Conservation (phyloP, 1,139 yeast genomes). For the Suhomyces terraborum region DNA sequence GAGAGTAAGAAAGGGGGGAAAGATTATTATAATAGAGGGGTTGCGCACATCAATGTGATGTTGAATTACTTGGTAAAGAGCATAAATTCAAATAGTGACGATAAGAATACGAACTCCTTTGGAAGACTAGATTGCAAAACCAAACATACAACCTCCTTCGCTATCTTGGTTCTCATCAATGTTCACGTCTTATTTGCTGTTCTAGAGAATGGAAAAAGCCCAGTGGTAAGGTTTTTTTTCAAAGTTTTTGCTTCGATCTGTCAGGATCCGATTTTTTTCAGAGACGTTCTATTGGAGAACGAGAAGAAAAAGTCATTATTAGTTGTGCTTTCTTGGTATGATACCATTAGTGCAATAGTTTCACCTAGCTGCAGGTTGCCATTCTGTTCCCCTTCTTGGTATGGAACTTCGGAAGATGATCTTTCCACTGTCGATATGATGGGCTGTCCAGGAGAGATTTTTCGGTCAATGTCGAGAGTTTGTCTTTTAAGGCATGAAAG, state of each 20-base stretch:
- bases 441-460: slow-evolving; percentile 61
- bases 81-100: slow-evolving; percentile 20
- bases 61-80: slow-evolving; percentile 51
- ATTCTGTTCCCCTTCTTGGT: slow-evolving; percentile 52
- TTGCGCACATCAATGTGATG: slow-evolving; percentile 52
- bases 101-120: background rate
- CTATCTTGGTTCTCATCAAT: slow-evolving; percentile 50
- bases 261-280: slow-evolving; percentile 30
- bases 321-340: slow-evolving; percentile 57
- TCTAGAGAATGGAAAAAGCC: slow-evolving; percentile 54
- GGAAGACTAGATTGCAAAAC: slow-evolving; percentile 15
- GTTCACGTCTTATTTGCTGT: slow-evolving; percentile 54
- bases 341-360: slow-evolving; percentile 54
- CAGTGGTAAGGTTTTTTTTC: slow-evolving; percentile 48
- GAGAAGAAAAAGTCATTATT: slow-evolving; percentile 51
- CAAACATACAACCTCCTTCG: slow-evolving; percentile 47
- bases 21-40: slow-evolving; percentile 51
- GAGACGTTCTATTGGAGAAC: slow-evolving; percentile 30
- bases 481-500: slow-evolving; percentile 43
- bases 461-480: slow-evolving; percentile 44
- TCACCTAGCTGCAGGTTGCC: slow-evolving; percentile 58
- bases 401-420: slow-evolving; percentile 41
- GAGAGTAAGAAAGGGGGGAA: slow-evolving; percentile 50
- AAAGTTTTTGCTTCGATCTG: slow-evolving; percentile 53
- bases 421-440: slow-evolving; percentile 52